A percentile compares a stretch with the other conserved stretches of the same genome.
Conservation (phyloP, 2,329 filamentous ascomycete genomes). For the Grosmannia clavigera region DNA sequence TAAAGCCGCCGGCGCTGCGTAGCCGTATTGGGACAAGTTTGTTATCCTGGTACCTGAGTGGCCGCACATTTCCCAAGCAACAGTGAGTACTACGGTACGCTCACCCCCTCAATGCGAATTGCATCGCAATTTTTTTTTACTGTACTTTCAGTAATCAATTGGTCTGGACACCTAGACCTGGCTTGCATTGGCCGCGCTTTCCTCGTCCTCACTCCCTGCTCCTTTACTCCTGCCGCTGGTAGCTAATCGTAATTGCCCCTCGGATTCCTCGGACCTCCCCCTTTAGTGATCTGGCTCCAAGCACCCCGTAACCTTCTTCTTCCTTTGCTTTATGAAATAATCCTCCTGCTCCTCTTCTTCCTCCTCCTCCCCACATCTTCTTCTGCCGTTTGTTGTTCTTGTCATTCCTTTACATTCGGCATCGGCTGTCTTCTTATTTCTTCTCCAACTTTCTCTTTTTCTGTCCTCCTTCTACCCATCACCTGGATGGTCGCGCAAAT, state of each 20-base stretch:
- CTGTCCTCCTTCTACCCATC: not conserved
- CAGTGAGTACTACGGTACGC: not conserved
- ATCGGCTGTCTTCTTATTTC: conserved; percentile 13
- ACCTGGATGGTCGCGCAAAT: conserved; percentile 3
- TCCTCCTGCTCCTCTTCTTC: conserved; percentile 8
- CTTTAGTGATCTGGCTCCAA: not conserved
- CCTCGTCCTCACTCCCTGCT: not conserved
- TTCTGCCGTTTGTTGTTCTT: conserved; percentile 21
- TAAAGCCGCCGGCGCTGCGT: not conserved
- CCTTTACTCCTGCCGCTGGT: not conserved
- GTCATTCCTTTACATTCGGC: conserved; percentile 31
- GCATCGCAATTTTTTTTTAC: not conserved
- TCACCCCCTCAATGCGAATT: not conserved
- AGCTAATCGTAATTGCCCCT: conserved; percentile 2
- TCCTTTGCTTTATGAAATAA: conserved; percentile 1
- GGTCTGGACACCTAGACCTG: not conserved
- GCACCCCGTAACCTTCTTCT: not conserved
- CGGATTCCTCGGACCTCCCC: conserved; percentile 4
- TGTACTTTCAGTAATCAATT: not conserved
- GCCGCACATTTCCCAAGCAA: not conserved
- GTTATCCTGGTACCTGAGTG: not conserved
- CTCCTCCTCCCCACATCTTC: conserved; percentile 12
- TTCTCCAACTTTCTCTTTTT: not conserved
- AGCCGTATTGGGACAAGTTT: not conserved
- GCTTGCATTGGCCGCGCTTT: not conserved